These are phyloP conservation scores for Colletotrichum neosansevieriae DNA, from an alignment of 2,329 filamentous ascomycete genomes.

Conservation along the genomic window DNA sequence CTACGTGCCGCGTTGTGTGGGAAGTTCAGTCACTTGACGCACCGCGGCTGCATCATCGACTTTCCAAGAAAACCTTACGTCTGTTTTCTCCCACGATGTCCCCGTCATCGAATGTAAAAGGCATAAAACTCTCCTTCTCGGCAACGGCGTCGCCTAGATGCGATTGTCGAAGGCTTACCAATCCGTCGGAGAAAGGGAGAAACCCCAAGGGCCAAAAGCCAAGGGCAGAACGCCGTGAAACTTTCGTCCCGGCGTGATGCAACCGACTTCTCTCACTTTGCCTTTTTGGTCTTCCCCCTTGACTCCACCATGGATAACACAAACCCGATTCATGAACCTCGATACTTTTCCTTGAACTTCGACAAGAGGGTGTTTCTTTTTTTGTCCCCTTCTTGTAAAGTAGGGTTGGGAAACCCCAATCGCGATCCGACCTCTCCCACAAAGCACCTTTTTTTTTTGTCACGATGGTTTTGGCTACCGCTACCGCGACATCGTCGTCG, in stretches of 20 bases:
- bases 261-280: not conserved
- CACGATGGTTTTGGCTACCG: not conserved
- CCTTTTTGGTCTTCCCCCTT: constrained; percentile 19
- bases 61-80: not conserved
- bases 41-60: not conserved
- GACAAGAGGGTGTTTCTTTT: not conserved
- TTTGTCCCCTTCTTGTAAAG: not conserved
- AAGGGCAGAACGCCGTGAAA: constrained; percentile 18
- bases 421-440: constrained; percentile 16
- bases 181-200: constrained; percentile 12
- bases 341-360: not conserved
- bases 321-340: constrained; percentile 29
- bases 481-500: constrained; percentile 1
- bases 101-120: constrained; percentile 16
- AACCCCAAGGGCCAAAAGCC: not conserved
- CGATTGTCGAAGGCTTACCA: constrained; percentile 9
- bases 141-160: constrained; percentile 7
- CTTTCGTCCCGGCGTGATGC: constrained; percentile 11
- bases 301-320: constrained; percentile 33
- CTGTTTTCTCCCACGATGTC: constrained; percentile 7
- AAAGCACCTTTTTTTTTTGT: not conserved
- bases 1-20: not conserved
- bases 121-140: constrained; percentile 17
- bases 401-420: constrained; percentile 35
- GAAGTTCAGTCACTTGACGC: constrained; percentile 6